Percentiles rank a stretch among this genome's conserved stretches.
Evolutionary conservation across 192 early-diverging fungal species (phyloP).

Genomic region (Gonapodya sp.): DNA sequence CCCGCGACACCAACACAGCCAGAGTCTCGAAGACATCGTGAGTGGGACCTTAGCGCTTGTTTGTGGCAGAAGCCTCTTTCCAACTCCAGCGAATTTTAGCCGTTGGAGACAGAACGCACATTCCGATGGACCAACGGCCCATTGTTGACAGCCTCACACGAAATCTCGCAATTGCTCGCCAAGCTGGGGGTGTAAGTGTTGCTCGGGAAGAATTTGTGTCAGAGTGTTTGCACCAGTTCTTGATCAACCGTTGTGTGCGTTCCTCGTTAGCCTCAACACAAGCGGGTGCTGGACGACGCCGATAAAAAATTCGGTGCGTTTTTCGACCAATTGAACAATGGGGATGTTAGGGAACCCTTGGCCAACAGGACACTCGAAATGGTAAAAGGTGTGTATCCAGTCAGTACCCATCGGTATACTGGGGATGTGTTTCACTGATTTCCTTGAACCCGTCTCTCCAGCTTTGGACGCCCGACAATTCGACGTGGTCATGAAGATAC

Average conservation of each 20-base stretch:
- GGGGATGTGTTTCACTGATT: neutral
- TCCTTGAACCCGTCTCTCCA: no score
- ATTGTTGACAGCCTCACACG: conserved; percentile 24
- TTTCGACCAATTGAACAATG: conserved; percentile 81
- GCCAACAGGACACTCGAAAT: conserved; percentile 49
- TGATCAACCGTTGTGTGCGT: neutral
- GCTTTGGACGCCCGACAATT: conserved; percentile 43
- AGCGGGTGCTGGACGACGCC: conserved; percentile 70
- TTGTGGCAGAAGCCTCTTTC: neutral
- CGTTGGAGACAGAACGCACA: conserved; percentile 72
- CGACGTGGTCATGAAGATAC: conserved; percentile 38
- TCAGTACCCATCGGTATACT: conserved; percentile 16
- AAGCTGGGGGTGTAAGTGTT: conserved; percentile 5
- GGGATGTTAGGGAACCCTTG: conserved; percentile 50
- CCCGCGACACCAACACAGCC: conserved; percentile 35
- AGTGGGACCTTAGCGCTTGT: conserved; percentile 17
- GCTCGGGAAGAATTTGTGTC: no score
- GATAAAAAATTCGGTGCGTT: conserved; percentile 69
- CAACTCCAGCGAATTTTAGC: conserved; percentile 30
- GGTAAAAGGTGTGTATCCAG: conserved; percentile 38
- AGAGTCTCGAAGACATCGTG: conserved; percentile 42
- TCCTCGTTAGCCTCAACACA: conserved; percentile 46
- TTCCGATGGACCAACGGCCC: conserved; percentile 60
- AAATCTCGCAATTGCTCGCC: conserved; percentile 4
- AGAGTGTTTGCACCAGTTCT: neutral